Base-by-base conservation (phyloP, 345 rosid genomes). In the Sonneratia alba region DNA sequence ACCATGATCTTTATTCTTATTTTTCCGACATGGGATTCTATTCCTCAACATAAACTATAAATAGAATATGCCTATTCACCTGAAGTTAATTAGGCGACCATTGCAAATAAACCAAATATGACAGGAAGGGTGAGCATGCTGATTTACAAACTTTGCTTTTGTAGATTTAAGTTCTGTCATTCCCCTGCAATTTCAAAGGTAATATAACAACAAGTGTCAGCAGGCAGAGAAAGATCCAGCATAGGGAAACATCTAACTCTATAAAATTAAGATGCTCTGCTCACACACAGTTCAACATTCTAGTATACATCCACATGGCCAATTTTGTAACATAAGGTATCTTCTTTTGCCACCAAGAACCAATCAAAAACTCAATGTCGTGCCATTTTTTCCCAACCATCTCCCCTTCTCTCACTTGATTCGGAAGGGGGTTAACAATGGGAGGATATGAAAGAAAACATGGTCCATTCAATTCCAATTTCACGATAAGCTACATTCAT, bases 71-170 rank as follows among this genome's bases (percentile, higher is more conserved):
- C n/a, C 21, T 10, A 1, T 3, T 2, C 76, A 91, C 97, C 88
- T 78, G 36, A 70, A 66, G 71, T 68, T 70, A 68, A 91, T 75
- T 72, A 79, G 80, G 53, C 78, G 77, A 14, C 85, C 86, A 36
- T 76, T 77, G 72, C 93, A 91, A 72, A 81, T 74, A 78, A 87
- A 91, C 87, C 82, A 83, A 70, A 86, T 71, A 45, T 73, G 77
- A 70, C 96, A 88, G 51, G 83, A 83, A 69, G 43, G 75, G 69
- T 88, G 89, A 0, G 80, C 86, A 32, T 80, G 80, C 53, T 74
- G 83, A 59, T 70, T 75, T 53, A 88, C 85, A 72, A 80, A 85
- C 70, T 75, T 84, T n/a, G 94, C 91, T 77, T 91, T 91, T 66
- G 49, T 73, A 37, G 97, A 91, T 76, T 69, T 82, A 63, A 87